phyloP scores from a whole-genome alignment of 139 green algal species.

The Chlamydomonas sp. region DNA sequence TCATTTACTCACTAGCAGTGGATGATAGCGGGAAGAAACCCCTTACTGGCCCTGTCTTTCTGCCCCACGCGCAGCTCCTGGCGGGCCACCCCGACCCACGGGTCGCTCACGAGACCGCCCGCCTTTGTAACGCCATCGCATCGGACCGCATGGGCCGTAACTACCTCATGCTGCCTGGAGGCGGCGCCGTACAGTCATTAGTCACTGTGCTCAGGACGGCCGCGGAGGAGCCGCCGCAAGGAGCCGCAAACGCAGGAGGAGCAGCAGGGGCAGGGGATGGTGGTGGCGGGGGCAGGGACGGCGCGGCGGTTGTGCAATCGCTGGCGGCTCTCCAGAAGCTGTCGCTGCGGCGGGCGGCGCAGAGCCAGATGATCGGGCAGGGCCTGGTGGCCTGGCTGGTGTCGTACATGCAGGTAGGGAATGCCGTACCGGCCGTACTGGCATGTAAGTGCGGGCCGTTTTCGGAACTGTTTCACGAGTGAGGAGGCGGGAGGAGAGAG shows the following conservation, averaged over 20 bases:
- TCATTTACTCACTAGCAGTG: no score
- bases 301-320: conserved; percentile 6
- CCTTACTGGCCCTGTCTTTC: not conserved
- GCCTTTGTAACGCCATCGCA: conserved; percentile 31
- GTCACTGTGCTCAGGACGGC: not conserved
- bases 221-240: not conserved
- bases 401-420: conserved; percentile 28
- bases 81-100: not conserved
- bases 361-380: conserved; percentile 42
- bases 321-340: conserved; percentile 59
- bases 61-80: not conserved
- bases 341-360: conserved; percentile 39
- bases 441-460: not conserved
- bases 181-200: conserved; percentile 2
- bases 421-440: no score
- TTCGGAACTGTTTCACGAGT: not conserved
- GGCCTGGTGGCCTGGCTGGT: conserved; percentile 45
- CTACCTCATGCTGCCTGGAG: conserved; percentile 45
- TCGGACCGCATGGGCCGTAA: conserved; percentile 43
- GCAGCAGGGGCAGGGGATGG: not conserved
- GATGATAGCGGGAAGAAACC: no score
- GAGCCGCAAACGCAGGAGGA: not conserved
- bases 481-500: not conserved
- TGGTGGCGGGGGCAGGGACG: not conserved
- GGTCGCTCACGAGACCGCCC: conserved; percentile 31